A percentile compares a stretch with the other conserved stretches of the same genome.
Conservation (phyloP, 1,139 yeast genomes). For the Pichia sp. region DNA sequence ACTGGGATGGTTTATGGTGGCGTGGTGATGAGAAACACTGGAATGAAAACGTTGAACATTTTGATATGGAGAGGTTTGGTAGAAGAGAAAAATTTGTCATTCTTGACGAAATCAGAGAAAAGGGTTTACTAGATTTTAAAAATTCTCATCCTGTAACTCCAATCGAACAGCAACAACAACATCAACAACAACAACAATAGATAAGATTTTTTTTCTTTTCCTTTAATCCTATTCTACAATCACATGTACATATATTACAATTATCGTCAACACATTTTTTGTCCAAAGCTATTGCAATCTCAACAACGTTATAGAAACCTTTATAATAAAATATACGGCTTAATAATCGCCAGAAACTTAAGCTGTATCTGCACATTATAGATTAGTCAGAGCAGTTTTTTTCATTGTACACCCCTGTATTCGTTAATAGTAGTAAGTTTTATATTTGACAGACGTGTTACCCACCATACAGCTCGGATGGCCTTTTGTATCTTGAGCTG, state of each 20-base stretch:
- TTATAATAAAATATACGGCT: too few relatives aligned
- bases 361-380: too few relatives aligned
- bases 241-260: slow-evolving; percentile 1
- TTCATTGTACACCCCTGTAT: too few relatives aligned
- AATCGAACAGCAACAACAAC: neutral
- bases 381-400: too few relatives aligned
- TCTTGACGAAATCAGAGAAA: slow-evolving; percentile 49
- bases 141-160: neutral
- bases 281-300: too few relatives aligned
- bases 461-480: too few relatives aligned
- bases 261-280: neutral
- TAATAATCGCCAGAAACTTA: too few relatives aligned
- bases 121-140: slow-evolving; percentile 28
- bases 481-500: too few relatives aligned
- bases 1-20: slow-evolving; percentile 86
- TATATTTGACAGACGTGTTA: too few relatives aligned
- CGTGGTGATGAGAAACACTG: slow-evolving; percentile 69
- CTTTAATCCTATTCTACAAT: neutral
- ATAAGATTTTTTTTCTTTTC: neutral
- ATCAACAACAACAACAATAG: slow-evolving; percentile 3
- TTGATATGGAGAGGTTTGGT: slow-evolving; percentile 48
- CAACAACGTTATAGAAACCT: too few relatives aligned
- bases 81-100: slow-evolving; percentile 62
- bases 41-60: slow-evolving; percentile 55
- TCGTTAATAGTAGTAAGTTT: too few relatives aligned